Conservation (phyloP, 345 rosid species). For the Pugionium dolabratum region DNA sequence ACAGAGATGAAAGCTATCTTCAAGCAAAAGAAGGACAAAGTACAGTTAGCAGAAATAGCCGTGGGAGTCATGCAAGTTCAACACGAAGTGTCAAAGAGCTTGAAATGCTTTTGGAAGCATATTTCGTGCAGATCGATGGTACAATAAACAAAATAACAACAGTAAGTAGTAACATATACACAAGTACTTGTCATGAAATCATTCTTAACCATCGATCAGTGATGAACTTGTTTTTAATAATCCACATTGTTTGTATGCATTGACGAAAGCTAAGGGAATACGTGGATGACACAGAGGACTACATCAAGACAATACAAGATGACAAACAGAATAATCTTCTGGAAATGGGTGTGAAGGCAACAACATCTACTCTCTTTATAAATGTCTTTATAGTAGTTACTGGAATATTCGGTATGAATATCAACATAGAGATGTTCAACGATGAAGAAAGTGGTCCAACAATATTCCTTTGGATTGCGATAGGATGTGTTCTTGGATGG, state of each 20-base stretch:
- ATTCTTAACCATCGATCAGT: slow-evolving; percentile 15
- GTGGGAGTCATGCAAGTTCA: slow-evolving; percentile 63
- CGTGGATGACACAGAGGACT: slow-evolving; percentile 92
- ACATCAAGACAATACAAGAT: slow-evolving; percentile 92
- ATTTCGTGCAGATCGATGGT: slow-evolving; percentile 91
- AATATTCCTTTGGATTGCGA: slow-evolving; percentile 66
- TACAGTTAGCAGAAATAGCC: slow-evolving; percentile 56
- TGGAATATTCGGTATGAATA: slow-evolving; percentile 80
- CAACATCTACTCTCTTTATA: slow-evolving; percentile 80
- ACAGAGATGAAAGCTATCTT: slow-evolving; percentile 49
- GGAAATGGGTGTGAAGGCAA: slow-evolving; percentile 92
- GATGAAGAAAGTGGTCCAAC: slow-evolving; percentile 36
- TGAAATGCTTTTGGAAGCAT: slow-evolving; percentile 98
- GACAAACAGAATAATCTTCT: slow-evolving; percentile 95
- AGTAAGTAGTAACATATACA: slow-evolving; percentile 45
- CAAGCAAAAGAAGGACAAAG: slow-evolving; percentile 44
- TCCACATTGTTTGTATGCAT: not conserved
- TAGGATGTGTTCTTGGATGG: slow-evolving; percentile 65
- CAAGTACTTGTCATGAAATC: not conserved
- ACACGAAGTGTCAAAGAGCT: slow-evolving; percentile 78
- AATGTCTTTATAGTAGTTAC: slow-evolving; percentile 67
- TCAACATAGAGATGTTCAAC: slow-evolving; percentile 53
- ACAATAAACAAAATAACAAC: slow-evolving; percentile 85
- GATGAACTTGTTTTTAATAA: not conserved
- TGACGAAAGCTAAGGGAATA: slow-evolving; percentile 74